Conservation (phyloP, 2,329 filamentous ascomycete species). For the Calonectria honghensis region DNA sequence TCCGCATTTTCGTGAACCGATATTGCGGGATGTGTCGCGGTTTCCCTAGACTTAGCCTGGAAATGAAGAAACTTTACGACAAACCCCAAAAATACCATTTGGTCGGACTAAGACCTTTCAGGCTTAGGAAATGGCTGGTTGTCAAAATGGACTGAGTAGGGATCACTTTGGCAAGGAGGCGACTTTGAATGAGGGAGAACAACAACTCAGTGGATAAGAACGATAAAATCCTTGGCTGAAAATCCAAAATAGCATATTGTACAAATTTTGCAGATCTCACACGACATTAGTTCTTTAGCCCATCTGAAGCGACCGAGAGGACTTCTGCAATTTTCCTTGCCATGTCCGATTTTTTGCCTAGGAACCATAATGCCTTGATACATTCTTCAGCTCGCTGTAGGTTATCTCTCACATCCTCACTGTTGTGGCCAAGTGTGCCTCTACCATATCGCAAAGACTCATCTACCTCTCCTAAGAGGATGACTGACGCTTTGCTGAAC, state of each 20-base stretch:
- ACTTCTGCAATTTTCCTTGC: constrained; percentile 53
- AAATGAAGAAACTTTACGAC: background rate
- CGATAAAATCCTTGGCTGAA: background rate
- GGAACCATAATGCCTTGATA: constrained; percentile 70
- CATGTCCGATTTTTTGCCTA: constrained; percentile 74
- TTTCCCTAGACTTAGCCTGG: too few species aligned
- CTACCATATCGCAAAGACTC: constrained; percentile 48
- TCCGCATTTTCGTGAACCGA: constrained; percentile 37
- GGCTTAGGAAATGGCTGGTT: too few species aligned
- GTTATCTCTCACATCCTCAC: constrained; percentile 53
- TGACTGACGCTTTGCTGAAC: constrained; percentile 68
- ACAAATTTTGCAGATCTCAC: background rate
- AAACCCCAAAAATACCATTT: background rate
- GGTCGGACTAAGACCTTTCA: too few species aligned
- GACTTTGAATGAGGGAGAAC: background rate
- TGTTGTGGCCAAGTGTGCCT: constrained; percentile 46
- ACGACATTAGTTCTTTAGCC: constrained; percentile 16
- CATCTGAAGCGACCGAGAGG: constrained; percentile 39
- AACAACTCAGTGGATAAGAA: background rate
- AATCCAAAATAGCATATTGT: background rate
- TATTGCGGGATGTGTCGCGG: background rate
- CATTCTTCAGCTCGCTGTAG: constrained; percentile 67
- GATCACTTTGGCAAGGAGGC: background rate
- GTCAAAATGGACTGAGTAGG: background rate
- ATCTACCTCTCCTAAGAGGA: constrained; percentile 59